phyloP scores from a whole-genome alignment of 257 asterid species.

The Apocynum venetum region DNA sequence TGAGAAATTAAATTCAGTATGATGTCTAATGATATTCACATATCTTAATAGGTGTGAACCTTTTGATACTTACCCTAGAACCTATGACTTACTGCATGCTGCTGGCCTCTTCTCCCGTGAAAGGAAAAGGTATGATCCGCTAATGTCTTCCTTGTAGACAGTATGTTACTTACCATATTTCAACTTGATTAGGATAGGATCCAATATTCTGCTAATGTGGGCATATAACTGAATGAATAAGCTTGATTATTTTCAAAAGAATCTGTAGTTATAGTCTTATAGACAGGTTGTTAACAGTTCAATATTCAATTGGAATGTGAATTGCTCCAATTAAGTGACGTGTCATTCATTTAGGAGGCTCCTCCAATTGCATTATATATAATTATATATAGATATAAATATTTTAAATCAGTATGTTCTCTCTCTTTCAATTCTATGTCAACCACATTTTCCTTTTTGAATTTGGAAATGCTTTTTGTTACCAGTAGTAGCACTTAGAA shows the following conservation, averaged over 20 bases:
- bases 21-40: background rate
- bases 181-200: background rate
- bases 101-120: conserved; percentile 66
- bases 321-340: background rate
- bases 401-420: background rate
- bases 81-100: conserved; percentile 79
- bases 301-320: background rate
- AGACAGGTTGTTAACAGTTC: background rate
- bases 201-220: background rate
- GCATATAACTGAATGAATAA: background rate
- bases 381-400: background rate
- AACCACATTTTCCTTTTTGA: background rate
- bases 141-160: background rate
- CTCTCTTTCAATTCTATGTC: background rate
- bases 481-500: too few relatives aligned
- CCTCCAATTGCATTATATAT: background rate
- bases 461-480: background rate
- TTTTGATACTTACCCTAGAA: conserved; percentile 70
- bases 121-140: conserved; percentile 42
- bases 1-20: background rate
- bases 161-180: background rate
- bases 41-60: conserved; percentile 58
- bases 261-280: background rate
- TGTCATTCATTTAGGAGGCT: background rate
- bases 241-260: background rate